A percentile compares a stretch with the other conserved stretches of the same genome.
These are phyloP conservation scores for Phtheirospermum japonicum DNA, from an alignment of 257 asterid species.

Conservation along the genomic window DNA sequence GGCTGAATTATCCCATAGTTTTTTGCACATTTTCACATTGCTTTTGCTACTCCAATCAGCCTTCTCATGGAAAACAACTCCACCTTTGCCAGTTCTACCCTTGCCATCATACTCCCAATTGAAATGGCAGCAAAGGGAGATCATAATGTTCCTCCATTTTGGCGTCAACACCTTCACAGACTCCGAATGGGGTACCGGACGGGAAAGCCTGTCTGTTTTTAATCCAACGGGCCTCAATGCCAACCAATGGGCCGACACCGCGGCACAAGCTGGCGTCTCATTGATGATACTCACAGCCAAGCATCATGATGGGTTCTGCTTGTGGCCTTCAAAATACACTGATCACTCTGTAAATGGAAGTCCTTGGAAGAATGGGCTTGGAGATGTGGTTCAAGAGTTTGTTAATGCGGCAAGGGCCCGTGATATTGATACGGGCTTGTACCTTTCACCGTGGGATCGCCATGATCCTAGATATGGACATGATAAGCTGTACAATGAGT, in stretches of 20 bases:
- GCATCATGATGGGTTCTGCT: constrained; percentile 94
- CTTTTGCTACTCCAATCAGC: constrained; percentile 18
- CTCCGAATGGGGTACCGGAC: constrained; percentile 90
- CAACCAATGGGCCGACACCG: constrained; percentile 74
- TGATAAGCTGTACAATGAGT: constrained; percentile 61
- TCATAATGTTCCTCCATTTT: constrained; percentile 83
- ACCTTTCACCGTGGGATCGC: constrained; percentile 95
- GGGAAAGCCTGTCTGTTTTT: constrained; percentile 59
- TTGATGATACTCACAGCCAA: constrained; percentile 79
- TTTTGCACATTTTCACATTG: constrained; percentile 26
- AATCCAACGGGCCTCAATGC: constrained; percentile 60
- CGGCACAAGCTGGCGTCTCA: constrained; percentile 61
- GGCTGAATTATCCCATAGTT: constrained; percentile 17
- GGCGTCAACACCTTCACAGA: constrained; percentile 88
- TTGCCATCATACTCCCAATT: constrained; percentile 72
- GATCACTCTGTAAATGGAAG: constrained; percentile 72
- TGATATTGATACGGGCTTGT: constrained; percentile 65
- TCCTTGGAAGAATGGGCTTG: constrained; percentile 73
- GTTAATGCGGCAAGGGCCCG: constrained; percentile 57
- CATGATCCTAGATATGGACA: constrained; percentile 77
- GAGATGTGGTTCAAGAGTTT: constrained; percentile 70
- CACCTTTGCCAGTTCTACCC: constrained; percentile 87
- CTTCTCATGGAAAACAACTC: constrained; percentile 41
- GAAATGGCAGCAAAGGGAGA: constrained; percentile 89
- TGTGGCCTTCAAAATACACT: constrained; percentile 89